These are phyloP conservation scores for Begonia masoniana DNA, from an alignment of 306 rosid species.

Conservation along the genomic window DNA sequence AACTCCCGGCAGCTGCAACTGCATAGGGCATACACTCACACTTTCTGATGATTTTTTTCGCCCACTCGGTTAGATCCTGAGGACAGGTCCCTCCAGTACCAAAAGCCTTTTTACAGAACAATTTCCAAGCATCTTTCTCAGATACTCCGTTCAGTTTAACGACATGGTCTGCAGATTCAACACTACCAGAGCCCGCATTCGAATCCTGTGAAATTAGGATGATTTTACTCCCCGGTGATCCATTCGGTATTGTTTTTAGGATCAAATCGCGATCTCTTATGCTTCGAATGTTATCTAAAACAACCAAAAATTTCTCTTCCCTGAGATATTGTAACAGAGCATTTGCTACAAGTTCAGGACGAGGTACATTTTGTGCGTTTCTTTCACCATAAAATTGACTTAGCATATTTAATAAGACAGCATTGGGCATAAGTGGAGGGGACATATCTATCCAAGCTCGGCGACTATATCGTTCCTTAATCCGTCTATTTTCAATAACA, in stretches of 20 bases:
- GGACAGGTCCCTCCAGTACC: not conserved
- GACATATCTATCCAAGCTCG: slow-evolving; percentile 8
- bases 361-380: not conserved
- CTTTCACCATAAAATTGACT: not conserved
- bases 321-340: not conserved
- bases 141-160: slow-evolving; percentile 4
- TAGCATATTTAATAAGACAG: not conserved
- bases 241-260: not conserved
- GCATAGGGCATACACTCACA: not conserved
- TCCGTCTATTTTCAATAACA: not conserved
- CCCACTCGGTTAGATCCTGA: not conserved
- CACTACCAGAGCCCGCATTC: not conserved
- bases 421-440: not conserved
- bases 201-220: not conserved
- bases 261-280: not conserved
- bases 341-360: not conserved
- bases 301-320: slow-evolving; percentile 1
- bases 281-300: slow-evolving; percentile 6
- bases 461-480: not conserved
- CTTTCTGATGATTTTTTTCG: not conserved
- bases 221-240: slow-evolving; percentile 6
- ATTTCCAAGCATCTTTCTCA: not conserved
- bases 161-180: not conserved
- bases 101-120: slow-evolving; percentile 7
- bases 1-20: not conserved